Base-by-base conservation (phyloP, 768 basidiomycete genomes). In the Xerocomus spinulosus region DNA sequence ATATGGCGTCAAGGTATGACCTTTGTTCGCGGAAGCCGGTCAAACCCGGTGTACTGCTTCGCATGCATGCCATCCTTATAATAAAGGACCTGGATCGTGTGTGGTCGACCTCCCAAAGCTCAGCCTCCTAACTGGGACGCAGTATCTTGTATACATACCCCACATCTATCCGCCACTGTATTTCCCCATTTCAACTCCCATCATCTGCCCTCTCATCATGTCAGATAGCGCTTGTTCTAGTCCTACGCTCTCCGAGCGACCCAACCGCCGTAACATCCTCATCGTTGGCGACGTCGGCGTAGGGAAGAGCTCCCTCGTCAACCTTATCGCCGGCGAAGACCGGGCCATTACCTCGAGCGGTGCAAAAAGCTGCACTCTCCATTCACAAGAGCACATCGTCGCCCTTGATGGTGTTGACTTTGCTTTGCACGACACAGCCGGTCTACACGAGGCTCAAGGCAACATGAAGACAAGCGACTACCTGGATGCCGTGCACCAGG, bases 221-320 rank as follows among this genome's bases (percentile, higher is more conserved):
- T 21, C 52, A 42, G 44, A 49, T 18, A 51, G 52, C 46, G 10
- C 13, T 8, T 54, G 47, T 51, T 51, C 61, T 14, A 52, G 51
- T 25, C 51, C 51, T 46, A 52, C 41, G 36, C 5, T 26, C 37
- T 44, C 46, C 26, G 48, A 58, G 4, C 20, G 17, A 5, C 38
- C 42, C 33, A 38, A n/a, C 20, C 61, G 45, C 29, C 61, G 61
- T 12, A 63, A 63, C 32, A 32, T 66, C 39, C 46, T 64, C 30
- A 64, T 64, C 28, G 48, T 64, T 10, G 62, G 62, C 28, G 62
- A 64, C 30, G 55, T 63, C 15, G 62, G 62, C 23, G 49, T 55
- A 15, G 67, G 68, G 9, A 75, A 75, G 51, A 74, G 72, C 48
- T 70, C 70, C 4, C 60, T 74, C 36, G 52, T 75, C 44, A 75